phyloP scores from a whole-genome alignment of 169 alveolate species.

The Plasmodium knowlesi region DNA sequence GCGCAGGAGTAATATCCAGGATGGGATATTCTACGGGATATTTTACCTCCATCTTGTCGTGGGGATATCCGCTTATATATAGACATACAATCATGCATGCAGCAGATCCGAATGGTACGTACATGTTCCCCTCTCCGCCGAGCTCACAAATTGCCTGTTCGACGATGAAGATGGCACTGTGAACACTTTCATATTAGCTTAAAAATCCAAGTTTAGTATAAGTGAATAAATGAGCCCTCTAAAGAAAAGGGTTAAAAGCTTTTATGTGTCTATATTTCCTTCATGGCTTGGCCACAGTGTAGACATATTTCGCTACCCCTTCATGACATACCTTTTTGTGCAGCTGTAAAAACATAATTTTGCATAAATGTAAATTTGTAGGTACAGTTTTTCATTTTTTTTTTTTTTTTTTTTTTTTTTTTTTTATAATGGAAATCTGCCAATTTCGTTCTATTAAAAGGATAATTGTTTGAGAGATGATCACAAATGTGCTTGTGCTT shows the following conservation, averaged over 20 bases:
- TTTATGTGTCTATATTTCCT: neutral
- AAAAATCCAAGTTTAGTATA: neutral
- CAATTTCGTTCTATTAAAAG: neutral
- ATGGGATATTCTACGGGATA: neutral
- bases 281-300: constrained; percentile 1
- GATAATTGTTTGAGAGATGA: neutral
- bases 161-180: neutral
- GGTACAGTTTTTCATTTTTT: neutral
- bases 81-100: neutral
- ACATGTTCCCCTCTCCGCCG: neutral
- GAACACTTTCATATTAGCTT: neutral
- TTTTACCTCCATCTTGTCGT: neutral
- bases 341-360: neutral
- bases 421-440: neutral
- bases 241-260: neutral
- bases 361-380: neutral
- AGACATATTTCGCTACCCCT: neutral
- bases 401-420: neutral
- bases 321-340: neutral
- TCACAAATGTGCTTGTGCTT: neutral
- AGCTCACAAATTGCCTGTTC: neutral
- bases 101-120: neutral
- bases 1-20: neutral
- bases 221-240: neutral
- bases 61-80: neutral